phyloP scores from a whole-genome alignment of 2,329 filamentous ascomycete species.

The Ceratocystis ficicola region DNA sequence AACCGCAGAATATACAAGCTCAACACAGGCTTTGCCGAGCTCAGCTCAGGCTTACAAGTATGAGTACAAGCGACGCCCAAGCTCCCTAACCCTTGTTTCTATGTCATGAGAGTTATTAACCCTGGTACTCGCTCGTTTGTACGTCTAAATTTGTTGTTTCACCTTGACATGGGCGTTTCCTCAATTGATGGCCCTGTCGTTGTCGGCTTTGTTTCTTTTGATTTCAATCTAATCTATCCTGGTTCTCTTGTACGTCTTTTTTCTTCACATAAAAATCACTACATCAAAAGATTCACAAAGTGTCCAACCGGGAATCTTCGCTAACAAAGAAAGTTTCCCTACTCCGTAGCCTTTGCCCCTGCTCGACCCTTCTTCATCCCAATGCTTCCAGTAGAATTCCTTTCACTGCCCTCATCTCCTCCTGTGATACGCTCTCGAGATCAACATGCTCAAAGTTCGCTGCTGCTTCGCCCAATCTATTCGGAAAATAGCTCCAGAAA shows the following conservation, averaged over 20 bases:
- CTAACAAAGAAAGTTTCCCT: background rate
- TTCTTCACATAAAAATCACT: background rate
- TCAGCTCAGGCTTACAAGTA: background rate
- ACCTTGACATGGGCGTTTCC: background rate
- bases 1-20: background rate
- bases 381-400: conserved; percentile 12
- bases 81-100: background rate
- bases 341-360: background rate
- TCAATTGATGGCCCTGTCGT: background rate
- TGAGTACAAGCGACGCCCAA: background rate
- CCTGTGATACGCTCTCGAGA: conserved; percentile 10
- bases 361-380: background rate
- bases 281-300: background rate
- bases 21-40: background rate
- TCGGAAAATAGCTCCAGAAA: conserved; percentile 19
- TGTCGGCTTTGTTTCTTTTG: background rate
- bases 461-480: background rate
- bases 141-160: conserved; percentile 6
- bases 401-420: background rate
- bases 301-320: background rate
- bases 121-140: background rate
- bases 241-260: background rate
- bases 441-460: conserved; percentile 7
- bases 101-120: background rate
- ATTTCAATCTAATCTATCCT: background rate